phyloP scores from a whole-genome alignment of 306 rosid species.

The Alnus glutinosa region DNA sequence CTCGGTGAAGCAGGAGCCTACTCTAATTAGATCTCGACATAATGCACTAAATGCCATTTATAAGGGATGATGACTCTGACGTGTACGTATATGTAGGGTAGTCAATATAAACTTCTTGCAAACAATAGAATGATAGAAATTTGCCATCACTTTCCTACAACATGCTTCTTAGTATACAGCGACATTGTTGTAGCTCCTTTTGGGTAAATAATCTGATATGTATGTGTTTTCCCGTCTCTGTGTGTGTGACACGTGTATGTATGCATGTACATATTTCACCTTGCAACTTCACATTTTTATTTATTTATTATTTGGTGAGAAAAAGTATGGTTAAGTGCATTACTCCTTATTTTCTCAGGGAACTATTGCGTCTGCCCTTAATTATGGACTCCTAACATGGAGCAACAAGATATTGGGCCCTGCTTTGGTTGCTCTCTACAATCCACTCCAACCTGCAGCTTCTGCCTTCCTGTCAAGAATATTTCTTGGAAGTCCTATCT shows the following conservation, averaged over 20 bases:
- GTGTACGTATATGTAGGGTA: background rate
- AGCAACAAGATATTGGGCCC: constrained; percentile 92
- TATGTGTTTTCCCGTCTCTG: too few species aligned
- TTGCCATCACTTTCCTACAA: background rate
- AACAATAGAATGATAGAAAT: background rate
- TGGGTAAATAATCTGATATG: background rate
- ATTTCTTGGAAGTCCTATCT: constrained; percentile 91
- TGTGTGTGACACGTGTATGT: too few species aligned
- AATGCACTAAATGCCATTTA: background rate
- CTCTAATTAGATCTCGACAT: background rate
- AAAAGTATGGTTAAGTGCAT: background rate
- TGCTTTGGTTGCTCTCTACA: constrained; percentile 85
- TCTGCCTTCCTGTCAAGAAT: constrained; percentile 71
- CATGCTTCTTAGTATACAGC: background rate
- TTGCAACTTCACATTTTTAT: background rate
- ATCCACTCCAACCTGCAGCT: constrained; percentile 89
- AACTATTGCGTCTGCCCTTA: constrained; percentile 80
- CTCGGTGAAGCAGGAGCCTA: background rate
- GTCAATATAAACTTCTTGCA: background rate
- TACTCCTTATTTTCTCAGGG: constrained; percentile 55
- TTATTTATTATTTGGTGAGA: background rate
- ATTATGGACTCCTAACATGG: constrained; percentile 92
- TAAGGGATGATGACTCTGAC: background rate
- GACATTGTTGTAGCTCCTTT: background rate
- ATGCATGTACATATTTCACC: background rate